These are phyloP conservation scores for Colletotrichum sidae DNA, from an alignment of 2,329 filamentous ascomycete genomes.

Conservation along the genomic window DNA sequence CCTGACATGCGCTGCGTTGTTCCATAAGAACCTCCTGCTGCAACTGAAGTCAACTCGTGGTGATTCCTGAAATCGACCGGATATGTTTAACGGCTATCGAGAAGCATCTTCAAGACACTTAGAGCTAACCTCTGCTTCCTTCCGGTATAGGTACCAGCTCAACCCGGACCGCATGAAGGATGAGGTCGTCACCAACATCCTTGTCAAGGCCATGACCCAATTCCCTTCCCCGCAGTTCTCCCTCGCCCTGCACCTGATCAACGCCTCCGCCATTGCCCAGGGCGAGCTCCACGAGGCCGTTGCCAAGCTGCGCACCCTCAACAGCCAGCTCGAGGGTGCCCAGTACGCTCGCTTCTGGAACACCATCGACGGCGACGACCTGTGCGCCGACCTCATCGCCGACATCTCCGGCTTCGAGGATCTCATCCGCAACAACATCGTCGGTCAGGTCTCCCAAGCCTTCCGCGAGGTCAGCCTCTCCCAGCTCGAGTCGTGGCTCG, in stretches of 20 bases:
- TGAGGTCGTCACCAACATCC: constrained; percentile 98
- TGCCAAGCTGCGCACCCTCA: constrained; percentile 85
- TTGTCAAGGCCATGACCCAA: constrained; percentile 96
- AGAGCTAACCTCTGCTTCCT: constrained; percentile 31
- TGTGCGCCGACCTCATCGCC: constrained; percentile 94
- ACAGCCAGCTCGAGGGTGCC: constrained; percentile 87
- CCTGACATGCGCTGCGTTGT: constrained; percentile 72
- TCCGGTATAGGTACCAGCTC: constrained; percentile 86
- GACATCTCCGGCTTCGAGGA: constrained; percentile 97
- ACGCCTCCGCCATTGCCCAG: constrained; percentile 75
- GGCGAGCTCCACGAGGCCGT: constrained; percentile 90
- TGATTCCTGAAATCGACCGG: constrained; percentile 65
- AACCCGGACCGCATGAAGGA: constrained; percentile 98
- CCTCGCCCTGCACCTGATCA: constrained; percentile 92
- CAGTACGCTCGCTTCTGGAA: constrained; percentile 95
- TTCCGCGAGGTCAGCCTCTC: constrained; percentile 78
- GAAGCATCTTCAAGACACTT: constrained; percentile 57
- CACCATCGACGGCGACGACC: constrained; percentile 90
- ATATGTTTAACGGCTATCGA: background rate
- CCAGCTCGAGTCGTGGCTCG: constrained; percentile 81
- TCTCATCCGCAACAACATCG: constrained; percentile 89
- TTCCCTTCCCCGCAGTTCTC: constrained; percentile 97
- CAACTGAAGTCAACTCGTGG: constrained; percentile 72
- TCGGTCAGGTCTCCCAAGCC: constrained; percentile 84
- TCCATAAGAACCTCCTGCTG: constrained; percentile 63